Conservation (phyloP, 2,329 filamentous ascomycete genomes). For the Cladophialophora bantiana region DNA sequence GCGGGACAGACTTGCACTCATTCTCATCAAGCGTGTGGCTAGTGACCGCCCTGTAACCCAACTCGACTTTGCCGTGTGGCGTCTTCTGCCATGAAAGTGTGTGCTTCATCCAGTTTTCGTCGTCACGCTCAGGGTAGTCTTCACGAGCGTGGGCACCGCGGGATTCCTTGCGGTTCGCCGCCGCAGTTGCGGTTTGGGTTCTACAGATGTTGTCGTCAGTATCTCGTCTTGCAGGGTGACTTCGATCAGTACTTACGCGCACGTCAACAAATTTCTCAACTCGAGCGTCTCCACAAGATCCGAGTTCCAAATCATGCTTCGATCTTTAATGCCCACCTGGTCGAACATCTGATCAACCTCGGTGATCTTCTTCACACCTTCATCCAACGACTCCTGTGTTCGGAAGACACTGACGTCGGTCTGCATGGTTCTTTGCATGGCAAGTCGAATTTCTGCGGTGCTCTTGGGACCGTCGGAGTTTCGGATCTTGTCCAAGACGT, state of each 20-base stretch:
- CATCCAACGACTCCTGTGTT: conserved; percentile 80
- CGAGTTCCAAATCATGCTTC: conserved; percentile 97
- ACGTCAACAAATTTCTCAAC: conserved; percentile 92
- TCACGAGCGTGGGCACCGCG: conserved; percentile 96
- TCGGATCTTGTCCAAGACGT: conserved; percentile 74
- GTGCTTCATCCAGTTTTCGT: conserved; percentile 99
- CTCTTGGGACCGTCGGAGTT: conserved; percentile 77
- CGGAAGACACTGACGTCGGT: conserved; percentile 91
- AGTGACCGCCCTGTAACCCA: conserved; percentile 85
- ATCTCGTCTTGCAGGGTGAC: not conserved
- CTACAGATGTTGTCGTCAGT: conserved; percentile 17
- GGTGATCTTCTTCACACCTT: conserved; percentile 81
- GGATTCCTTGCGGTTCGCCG: conserved; percentile 94
- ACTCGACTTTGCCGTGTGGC: conserved; percentile 84
- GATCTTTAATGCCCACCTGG: conserved; percentile 87
- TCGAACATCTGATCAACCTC: conserved; percentile 77
- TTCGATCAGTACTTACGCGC: conserved; percentile 73
- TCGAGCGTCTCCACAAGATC: conserved; percentile 94
- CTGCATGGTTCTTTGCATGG: conserved; percentile 96
- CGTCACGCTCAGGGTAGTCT: conserved; percentile 94
- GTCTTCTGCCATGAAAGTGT: conserved; percentile 94
- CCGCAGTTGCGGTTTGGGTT: conserved; percentile 83
- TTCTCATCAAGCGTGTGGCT: conserved; percentile 86
- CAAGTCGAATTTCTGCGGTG: conserved; percentile 79
- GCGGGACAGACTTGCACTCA: conserved; percentile 95